phyloP scores from a whole-genome alignment of 2,329 filamentous ascomycete genomes.

The Clarireedia homoeocarpa region DNA sequence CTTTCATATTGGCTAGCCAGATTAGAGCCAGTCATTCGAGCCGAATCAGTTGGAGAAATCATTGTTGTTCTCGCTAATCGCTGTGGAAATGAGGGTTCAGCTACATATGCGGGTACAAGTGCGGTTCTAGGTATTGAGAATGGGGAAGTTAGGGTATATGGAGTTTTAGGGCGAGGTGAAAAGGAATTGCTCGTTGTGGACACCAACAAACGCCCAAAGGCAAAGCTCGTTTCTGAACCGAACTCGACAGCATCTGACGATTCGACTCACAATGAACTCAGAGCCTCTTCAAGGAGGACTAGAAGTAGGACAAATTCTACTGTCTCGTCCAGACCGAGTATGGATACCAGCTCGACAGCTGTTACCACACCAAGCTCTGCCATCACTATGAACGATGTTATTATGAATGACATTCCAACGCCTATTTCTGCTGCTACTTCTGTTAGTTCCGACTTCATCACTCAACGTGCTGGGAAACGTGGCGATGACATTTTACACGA shows the following conservation, averaged over 20 bases:
- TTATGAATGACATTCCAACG: background rate
- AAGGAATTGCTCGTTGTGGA: conserved; percentile 63
- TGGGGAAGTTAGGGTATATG: conserved; percentile 61
- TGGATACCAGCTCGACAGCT: background rate
- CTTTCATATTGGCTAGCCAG: conserved; percentile 69
- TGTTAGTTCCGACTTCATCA: background rate
- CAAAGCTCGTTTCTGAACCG: conserved; percentile 20
- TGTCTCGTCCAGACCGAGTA: background rate
- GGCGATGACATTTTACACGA: background rate
- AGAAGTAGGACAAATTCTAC: background rate
- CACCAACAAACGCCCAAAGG: conserved; percentile 29
- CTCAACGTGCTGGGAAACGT: background rate
- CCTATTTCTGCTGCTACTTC: background rate
- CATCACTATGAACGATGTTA: background rate
- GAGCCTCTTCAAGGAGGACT: background rate
- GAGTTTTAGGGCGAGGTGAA: conserved; percentile 61
- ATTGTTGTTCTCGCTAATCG: conserved; percentile 67
- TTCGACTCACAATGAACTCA: background rate
- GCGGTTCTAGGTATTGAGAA: conserved; percentile 58
- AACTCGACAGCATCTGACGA: conserved; percentile 10
- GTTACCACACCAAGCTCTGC: background rate
- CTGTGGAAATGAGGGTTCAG: conserved; percentile 56
- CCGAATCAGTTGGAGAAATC: conserved; percentile 47
- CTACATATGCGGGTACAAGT: conserved; percentile 66
- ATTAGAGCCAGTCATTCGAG: conserved; percentile 55